Evolutionary conservation across 108 stramenopile species (phyloP).

Genomic region (Stephanodiscus triporus): DNA sequence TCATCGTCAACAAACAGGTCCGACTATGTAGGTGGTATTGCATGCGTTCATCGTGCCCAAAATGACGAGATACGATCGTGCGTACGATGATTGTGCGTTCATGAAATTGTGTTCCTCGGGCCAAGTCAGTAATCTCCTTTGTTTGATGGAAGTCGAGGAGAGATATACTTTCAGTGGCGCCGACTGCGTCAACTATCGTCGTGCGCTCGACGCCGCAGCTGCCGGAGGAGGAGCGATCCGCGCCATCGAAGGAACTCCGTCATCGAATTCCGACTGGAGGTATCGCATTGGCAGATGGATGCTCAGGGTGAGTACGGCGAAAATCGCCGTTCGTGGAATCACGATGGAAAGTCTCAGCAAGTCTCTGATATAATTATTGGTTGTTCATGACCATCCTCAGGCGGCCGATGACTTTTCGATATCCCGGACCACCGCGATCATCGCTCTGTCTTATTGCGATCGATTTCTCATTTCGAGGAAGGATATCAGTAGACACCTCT

Average conservation of each 20-base stretch:
- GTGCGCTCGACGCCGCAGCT: conserved; percentile 20
- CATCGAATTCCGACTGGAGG: conserved; percentile 32
- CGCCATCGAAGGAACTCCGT: background rate
- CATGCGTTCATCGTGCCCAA: no score
- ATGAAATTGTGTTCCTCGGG: conserved; percentile 13
- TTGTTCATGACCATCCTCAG: background rate
- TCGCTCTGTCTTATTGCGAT: conserved; percentile 35
- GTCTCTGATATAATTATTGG: background rate
- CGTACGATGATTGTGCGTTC: conserved; percentile 14
- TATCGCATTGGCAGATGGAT: conserved; percentile 46
- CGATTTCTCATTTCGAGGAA: conserved; percentile 5
- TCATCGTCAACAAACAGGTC: no score
- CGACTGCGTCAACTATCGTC: conserved; percentile 10
- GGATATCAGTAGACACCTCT: conserved; percentile 3
- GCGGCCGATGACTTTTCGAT: conserved; percentile 36
- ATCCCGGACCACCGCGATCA: conserved; percentile 30
- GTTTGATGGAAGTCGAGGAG: conserved; percentile 22
- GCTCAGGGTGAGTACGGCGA: conserved; percentile 17
- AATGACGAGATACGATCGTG: background rate
- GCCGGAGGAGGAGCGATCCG: background rate
- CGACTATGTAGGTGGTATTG: no score
- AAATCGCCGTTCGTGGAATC: background rate
- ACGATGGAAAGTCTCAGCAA: no score
- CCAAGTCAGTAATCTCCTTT: background rate
- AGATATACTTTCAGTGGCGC: background rate